These are phyloP conservation scores for Batkoa obscura DNA, from an alignment of 371 early-diverging fungal genomes.

Conservation along the genomic window DNA sequence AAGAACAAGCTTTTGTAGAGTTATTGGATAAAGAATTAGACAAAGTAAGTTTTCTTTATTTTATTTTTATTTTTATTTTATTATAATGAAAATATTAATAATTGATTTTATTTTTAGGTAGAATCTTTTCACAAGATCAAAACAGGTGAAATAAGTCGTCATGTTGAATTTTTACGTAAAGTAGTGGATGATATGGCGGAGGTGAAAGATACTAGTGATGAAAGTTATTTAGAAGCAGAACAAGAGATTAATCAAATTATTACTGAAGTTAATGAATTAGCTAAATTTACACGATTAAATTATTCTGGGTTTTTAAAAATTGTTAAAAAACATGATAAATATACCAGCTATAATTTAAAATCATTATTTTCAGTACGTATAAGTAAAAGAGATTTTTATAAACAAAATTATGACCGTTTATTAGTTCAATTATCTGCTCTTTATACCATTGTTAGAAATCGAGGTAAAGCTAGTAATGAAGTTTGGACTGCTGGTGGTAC, in stretches of 20 bases:
- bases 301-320: conserved; percentile 93
- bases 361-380: conserved; percentile 76
- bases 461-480: conserved; percentile 29
- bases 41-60: conserved; percentile 33
- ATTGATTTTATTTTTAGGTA: conserved; percentile 27
- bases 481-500: conserved; percentile 37
- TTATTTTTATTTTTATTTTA: not conserved
- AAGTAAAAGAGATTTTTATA: conserved; percentile 72
- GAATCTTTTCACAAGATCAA: conserved; percentile 78
- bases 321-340: conserved; percentile 93
- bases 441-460: conserved; percentile 72
- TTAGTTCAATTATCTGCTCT: conserved; percentile 76
- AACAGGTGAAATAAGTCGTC: conserved; percentile 62
- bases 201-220: conserved; percentile 24
- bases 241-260: conserved; percentile 65
- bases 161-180: conserved; percentile 24
- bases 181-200: conserved; percentile 19
- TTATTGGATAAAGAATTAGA: conserved; percentile 75
- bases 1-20: conserved; percentile 76
- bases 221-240: conserved; percentile 38
- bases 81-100: not conserved
- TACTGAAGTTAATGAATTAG: conserved; percentile 73
- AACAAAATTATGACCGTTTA: conserved; percentile 74
- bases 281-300: conserved; percentile 84
- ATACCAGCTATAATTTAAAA: conserved; percentile 63